phyloP scores from a whole-genome alignment of 2,329 filamentous ascomycete species.

The Monosporascus sp. region DNA sequence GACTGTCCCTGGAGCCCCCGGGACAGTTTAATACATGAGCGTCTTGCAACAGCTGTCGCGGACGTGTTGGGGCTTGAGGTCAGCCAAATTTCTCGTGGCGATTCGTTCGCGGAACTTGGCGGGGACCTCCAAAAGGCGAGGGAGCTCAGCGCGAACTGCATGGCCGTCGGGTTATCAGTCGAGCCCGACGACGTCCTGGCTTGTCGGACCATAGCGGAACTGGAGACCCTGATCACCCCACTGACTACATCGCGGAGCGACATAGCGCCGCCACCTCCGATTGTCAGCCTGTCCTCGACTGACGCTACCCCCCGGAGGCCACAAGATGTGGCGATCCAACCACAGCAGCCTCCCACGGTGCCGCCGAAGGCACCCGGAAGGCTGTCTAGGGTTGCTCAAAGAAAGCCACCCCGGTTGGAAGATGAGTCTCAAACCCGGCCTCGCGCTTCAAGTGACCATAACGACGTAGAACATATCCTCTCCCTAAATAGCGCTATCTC shows the following conservation, averaged over 20 bases:
- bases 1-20: constrained; percentile 9
- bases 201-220: constrained; percentile 39
- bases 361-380: constrained; percentile 14
- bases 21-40: constrained; percentile 19
- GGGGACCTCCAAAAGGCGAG: constrained; percentile 32
- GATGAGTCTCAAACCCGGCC: constrained; percentile 8
- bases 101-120: constrained; percentile 41
- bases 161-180: constrained; percentile 30
- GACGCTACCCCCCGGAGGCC: background rate
- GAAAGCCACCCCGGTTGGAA: constrained; percentile 1
- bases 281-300: constrained; percentile 15
- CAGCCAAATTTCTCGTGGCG: constrained; percentile 29
- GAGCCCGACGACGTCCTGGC: constrained; percentile 36
- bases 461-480: constrained; percentile 35
- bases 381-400: background rate
- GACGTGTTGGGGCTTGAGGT: constrained; percentile 31
- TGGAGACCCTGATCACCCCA: constrained; percentile 36
- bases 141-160: constrained; percentile 29
- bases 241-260: constrained; percentile 13
- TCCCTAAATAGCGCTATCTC: constrained; percentile 35
- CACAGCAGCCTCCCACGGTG: constrained; percentile 14
- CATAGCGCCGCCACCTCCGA: constrained; percentile 5
- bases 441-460: constrained; percentile 17
- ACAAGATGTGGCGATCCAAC: background rate
- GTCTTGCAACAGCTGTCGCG: constrained; percentile 30